Percentiles rank a stretch among this genome's conserved stretches.
Evolutionary conservation across 495 filamentous ascomycete genomes (phyloP).

Genomic region (Lasiosphaeris hirsuta): DNA sequence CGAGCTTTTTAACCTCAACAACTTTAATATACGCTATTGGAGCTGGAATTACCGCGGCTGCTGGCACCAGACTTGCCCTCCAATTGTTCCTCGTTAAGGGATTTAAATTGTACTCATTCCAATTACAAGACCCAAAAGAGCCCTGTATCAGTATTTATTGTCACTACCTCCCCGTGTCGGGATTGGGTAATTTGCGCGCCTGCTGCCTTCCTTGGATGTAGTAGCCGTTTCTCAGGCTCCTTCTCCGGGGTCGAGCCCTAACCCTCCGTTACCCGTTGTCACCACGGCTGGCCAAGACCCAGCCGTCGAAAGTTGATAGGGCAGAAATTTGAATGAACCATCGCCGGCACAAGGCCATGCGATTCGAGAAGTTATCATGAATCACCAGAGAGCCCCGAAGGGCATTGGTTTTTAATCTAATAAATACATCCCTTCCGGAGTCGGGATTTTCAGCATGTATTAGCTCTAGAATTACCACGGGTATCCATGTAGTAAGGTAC

Average conservation of each 20-base stretch:
- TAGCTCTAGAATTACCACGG: constrained; percentile 73
- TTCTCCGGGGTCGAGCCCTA: constrained; percentile 49
- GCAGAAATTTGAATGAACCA: constrained; percentile 66
- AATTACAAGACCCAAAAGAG: constrained; percentile 57
- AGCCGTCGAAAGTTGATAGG: constrained; percentile 62
- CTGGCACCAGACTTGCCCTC: constrained; percentile 49
- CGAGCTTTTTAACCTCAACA: constrained; percentile 38
- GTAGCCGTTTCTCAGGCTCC: constrained; percentile 45
- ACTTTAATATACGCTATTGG: constrained; percentile 40
- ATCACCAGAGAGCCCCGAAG: constrained; percentile 59
- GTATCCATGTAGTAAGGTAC: constrained; percentile 70
- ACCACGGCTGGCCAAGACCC: constrained; percentile 52
- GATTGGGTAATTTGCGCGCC: constrained; percentile 52
- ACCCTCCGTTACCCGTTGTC: constrained; percentile 53
- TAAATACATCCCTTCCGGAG: constrained; percentile 64
- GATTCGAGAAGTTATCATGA: constrained; percentile 65
- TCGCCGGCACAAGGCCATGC: constrained; percentile 61
- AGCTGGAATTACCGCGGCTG: constrained; percentile 37
- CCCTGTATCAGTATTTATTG: constrained; percentile 56
- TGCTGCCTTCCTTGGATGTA: constrained; percentile 48
- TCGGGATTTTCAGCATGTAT: constrained; percentile 68
- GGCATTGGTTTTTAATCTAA: constrained; percentile 69
- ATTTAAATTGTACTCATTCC: constrained; percentile 58
- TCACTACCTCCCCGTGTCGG: constrained; percentile 44
- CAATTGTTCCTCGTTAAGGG: constrained; percentile 56